A percentile compares a stretch with the other conserved stretches of the same genome.
These are phyloP conservation scores for Extremus antarcticus DNA, from an alignment of 495 filamentous ascomycete species.

Conservation along the genomic window DNA sequence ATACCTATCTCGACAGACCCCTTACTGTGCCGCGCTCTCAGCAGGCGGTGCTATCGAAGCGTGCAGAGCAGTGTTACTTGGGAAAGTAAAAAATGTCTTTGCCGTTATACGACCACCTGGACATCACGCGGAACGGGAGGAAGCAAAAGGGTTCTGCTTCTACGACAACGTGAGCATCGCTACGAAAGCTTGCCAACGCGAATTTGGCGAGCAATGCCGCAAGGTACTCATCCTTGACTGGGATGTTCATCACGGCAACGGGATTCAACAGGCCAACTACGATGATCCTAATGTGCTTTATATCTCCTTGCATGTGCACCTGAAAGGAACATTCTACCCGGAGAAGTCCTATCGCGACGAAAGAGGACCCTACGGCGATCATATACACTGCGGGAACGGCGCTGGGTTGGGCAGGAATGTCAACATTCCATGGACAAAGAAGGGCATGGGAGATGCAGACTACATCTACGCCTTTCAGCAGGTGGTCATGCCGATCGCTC, in stretches of 20 bases:
- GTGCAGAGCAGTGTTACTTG: slow-evolving; percentile 67
- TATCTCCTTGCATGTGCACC: slow-evolving; percentile 88
- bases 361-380: slow-evolving; percentile 54
- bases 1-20: slow-evolving; percentile 78
- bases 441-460: slow-evolving; percentile 89
- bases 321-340: slow-evolving; percentile 77
- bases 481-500: slow-evolving; percentile 92
- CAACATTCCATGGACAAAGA: slow-evolving; percentile 87
- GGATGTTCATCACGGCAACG: slow-evolving; percentile 84
- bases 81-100: slow-evolving; percentile 82
- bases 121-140: slow-evolving; percentile 80
- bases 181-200: slow-evolving; percentile 65
- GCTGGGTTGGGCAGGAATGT: slow-evolving; percentile 75
- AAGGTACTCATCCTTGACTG: slow-evolving; percentile 92
- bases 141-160: slow-evolving; percentile 85
- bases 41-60: slow-evolving; percentile 95
- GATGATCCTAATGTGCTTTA: slow-evolving; percentile 91
- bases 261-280: slow-evolving; percentile 94
- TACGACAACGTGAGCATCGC: slow-evolving; percentile 96
- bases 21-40: slow-evolving; percentile 66
- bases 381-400: slow-evolving; percentile 64
- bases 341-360: slow-evolving; percentile 28
- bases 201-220: slow-evolving; percentile 64
- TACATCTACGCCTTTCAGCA: slow-evolving; percentile 94
- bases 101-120: slow-evolving; percentile 90